Evolutionary conservation across 805 yeast species (phyloP).

Genomic region (Starmera amethionina): DNA sequence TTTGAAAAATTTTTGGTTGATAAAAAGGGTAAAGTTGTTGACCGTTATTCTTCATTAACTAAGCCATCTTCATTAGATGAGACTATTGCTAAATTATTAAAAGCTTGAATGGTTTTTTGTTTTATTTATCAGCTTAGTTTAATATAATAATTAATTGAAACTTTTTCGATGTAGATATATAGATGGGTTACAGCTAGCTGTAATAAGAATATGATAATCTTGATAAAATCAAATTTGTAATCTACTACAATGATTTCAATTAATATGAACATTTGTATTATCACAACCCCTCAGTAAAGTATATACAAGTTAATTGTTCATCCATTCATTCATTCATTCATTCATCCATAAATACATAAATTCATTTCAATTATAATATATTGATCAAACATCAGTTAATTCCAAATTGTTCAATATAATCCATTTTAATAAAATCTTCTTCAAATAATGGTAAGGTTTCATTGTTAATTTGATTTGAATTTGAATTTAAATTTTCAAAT

Average conservation of each 20-base stretch:
- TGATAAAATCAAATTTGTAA: background rate
- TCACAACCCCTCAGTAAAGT: too few relatives aligned
- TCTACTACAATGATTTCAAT: too few relatives aligned
- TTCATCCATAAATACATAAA: background rate
- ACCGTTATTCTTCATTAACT: conserved; percentile 57
- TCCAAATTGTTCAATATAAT: too few relatives aligned
- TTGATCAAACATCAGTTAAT: too few relatives aligned
- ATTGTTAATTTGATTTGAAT: too few relatives aligned
- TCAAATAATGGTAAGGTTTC: too few relatives aligned
- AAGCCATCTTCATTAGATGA: conserved; percentile 53
- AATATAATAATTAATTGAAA: background rate
- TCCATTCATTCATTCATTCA: background rate
- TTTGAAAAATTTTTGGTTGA: conserved; percentile 65
- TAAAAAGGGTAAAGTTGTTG: conserved; percentile 50
- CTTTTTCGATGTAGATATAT: too few relatives aligned
- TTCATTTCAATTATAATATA: too few relatives aligned
- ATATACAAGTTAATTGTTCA: background rate
- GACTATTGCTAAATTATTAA: conserved; percentile 49
- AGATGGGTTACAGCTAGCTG: background rate
- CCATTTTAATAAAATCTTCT: too few relatives aligned
- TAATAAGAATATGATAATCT: background rate
- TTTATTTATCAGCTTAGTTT: too few relatives aligned
- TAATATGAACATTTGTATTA: too few relatives aligned
- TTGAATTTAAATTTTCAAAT: too few relatives aligned
- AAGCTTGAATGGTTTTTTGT: conserved; percentile 9